Conservation (phyloP, 257 asterid genomes). For the Nicotiana undulata region DNA sequence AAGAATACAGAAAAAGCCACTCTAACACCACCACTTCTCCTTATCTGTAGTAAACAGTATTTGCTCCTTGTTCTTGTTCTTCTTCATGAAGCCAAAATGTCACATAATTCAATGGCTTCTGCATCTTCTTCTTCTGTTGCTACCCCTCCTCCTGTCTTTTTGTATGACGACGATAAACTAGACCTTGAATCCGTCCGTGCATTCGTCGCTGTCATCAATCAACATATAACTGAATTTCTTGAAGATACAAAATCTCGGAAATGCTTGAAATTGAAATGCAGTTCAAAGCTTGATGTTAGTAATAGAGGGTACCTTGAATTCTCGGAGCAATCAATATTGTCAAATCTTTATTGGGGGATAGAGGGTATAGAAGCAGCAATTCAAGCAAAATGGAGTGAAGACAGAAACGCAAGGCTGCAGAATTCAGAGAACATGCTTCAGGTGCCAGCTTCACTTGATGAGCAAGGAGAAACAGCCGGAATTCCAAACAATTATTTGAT, state of each 20-base stretch:
- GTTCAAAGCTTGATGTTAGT: constrained; percentile 45
- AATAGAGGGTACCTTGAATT: constrained; percentile 52
- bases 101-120: constrained; percentile 40
- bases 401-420: constrained; percentile 29
- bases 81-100: constrained; percentile 31
- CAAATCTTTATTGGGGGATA: constrained; percentile 79
- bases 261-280: constrained; percentile 41
- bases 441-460: constrained; percentile 70
- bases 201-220: constrained; percentile 37
- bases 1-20: constrained; percentile 16
- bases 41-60: constrained; percentile 7
- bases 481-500: constrained; percentile 40
- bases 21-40: constrained; percentile 4
- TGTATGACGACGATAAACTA: constrained; percentile 31
- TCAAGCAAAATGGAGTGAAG: constrained; percentile 18
- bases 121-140: constrained; percentile 16
- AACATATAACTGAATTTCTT: constrained; percentile 35
- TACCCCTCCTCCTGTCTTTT: constrained; percentile 16
- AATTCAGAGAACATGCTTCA: constrained; percentile 78
- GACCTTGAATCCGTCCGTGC: constrained; percentile 41
- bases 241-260: constrained; percentile 26
- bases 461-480: constrained; percentile 53
- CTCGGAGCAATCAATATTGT: constrained; percentile 61
- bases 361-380: constrained; percentile 43
- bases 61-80: constrained; percentile 7